A percentile compares a stretch with the other conserved stretches of the same genome.
Evolutionary conservation across 2,329 filamentous ascomycete genomes (phyloP).

Genomic region (Bipolaris cookei): DNA sequence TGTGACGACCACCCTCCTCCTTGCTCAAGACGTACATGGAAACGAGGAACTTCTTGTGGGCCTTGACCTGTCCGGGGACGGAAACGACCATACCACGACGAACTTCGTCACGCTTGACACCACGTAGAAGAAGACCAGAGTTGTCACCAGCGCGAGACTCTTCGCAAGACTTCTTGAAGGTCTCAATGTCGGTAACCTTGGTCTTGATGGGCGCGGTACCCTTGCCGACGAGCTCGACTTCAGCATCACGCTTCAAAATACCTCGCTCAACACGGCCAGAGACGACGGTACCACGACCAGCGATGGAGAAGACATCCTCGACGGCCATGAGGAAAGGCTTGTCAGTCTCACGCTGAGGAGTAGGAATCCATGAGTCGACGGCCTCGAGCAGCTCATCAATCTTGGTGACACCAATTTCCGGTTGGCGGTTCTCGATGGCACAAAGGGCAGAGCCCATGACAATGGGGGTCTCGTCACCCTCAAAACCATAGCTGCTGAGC

Average conservation of each 20-base stretch:
- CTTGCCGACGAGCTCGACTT: constrained; percentile 95
- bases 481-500: constrained; percentile 89
- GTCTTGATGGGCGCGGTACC: constrained; percentile 85
- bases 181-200: constrained; percentile 99
- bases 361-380: constrained; percentile 96
- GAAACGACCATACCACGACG: constrained; percentile 92
- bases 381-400: constrained; percentile 90
- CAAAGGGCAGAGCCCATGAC: constrained; percentile 96
- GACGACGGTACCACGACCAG: constrained; percentile 91
- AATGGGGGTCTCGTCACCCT: constrained; percentile 97
- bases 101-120: constrained; percentile 94
- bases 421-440: constrained; percentile 83
- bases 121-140: constrained; percentile 94
- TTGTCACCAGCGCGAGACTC: constrained; percentile 97
- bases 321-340: constrained; percentile 99
- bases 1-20: constrained; percentile 97
- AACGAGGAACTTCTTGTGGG: constrained; percentile 88
- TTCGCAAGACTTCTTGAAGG: constrained; percentile 99
- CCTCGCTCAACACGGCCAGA: constrained; percentile 98
- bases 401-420: constrained; percentile 84
- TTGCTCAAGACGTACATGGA: constrained; percentile 98
- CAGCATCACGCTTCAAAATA: constrained; percentile 87
- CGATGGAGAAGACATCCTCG: constrained; percentile 68
- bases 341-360: constrained; percentile 88
- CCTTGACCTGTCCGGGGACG: constrained; percentile 81